Conservation (phyloP, 2,329 filamentous ascomycete species). For the Hypoxylon sp. region DNA sequence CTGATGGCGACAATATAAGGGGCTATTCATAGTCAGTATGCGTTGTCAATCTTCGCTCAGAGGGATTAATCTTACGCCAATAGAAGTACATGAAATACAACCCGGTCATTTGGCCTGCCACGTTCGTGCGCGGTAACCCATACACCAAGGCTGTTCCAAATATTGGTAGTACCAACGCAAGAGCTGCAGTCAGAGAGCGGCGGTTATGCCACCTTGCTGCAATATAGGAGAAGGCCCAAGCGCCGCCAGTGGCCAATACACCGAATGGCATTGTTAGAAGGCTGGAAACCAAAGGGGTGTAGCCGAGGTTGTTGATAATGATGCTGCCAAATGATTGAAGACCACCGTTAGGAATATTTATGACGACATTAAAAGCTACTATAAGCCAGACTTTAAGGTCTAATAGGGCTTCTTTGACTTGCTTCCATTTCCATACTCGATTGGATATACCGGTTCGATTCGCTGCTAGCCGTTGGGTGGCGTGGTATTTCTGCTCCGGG, state of each 20-base stretch:
- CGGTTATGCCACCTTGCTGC: constrained; percentile 39
- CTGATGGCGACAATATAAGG: constrained; percentile 43
- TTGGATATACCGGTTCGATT: constrained; percentile 51
- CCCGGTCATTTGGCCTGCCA: constrained; percentile 51
- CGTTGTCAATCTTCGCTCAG: neutral
- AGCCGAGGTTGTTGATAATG: constrained; percentile 41
- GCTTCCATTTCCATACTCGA: constrained; percentile 43
- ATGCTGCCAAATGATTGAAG: constrained; percentile 41
- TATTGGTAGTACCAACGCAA: constrained; percentile 36
- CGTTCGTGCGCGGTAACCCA: constrained; percentile 41
- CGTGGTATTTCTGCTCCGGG: constrained; percentile 41
- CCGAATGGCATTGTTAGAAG: constrained; percentile 41
- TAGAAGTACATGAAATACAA: constrained; percentile 53
- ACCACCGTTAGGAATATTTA: constrained; percentile 46
- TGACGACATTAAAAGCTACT: constrained; percentile 42
- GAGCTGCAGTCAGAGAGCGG: constrained; percentile 32
- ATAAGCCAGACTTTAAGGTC: constrained; percentile 44
- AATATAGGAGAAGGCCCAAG: constrained; percentile 37
- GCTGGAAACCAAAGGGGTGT: constrained; percentile 34
- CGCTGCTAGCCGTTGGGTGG: constrained; percentile 46
- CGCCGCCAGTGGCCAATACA: constrained; percentile 35
- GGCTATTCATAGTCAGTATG: constrained; percentile 28
- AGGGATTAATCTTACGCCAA: constrained; percentile 39
- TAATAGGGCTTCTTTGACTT: constrained; percentile 41
- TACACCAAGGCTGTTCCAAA: constrained; percentile 39